Evolutionary conservation across 192 early-diverging fungal genomes (phyloP), one percentile per base, ranked within the genome.

Genomic region (Podila horticola): DNA sequence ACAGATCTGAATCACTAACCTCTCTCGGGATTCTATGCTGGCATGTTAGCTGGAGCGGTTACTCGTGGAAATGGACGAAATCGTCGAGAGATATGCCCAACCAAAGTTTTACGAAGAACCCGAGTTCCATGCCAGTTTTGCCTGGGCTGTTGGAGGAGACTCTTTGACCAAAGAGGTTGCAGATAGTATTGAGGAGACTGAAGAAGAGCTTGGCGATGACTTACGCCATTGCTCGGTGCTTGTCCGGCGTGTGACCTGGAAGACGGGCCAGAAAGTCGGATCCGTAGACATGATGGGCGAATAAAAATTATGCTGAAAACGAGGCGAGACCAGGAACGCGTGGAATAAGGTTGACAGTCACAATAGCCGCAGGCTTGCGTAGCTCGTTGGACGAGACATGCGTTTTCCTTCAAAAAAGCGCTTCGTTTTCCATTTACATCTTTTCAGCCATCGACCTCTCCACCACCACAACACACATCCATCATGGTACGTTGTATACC

Each of bases 81-180:
- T 81, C 36, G 71, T 26, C 2, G 30, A 71, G 29, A 60, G 71
- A 28, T 81, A 69, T 62, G 61, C 64, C 4, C 77, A 81, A 36
- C 77, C 77, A 7, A 64, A 62, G 17, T 81, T 81, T 17, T 81
- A 81, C 20, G 31, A 58, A 4, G 31, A 72, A 19, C 77, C 77
- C 9, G 36, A 81, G 67, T 71, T 81, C 38, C 77, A 81, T 24
- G 77, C 77, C 15, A 81, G 77, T 29, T 81, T 81, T 65, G 77
- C 77, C 9, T 81, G 71, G 66, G 77, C 77, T 5, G n/a, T 81
- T 15, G 77, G 77, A 5, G 77, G 77, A 6, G 71, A 69, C 19
- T 38, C 62, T 3, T 57, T 81, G 20, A 52, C 48, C 41, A 45
- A 30, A 24, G 12, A 64, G n/a, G 52, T 49, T 24, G 66, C 69